phyloP scores from a whole-genome alignment of 1,139 yeast genomes.

The Suhomyces taliae region DNA sequence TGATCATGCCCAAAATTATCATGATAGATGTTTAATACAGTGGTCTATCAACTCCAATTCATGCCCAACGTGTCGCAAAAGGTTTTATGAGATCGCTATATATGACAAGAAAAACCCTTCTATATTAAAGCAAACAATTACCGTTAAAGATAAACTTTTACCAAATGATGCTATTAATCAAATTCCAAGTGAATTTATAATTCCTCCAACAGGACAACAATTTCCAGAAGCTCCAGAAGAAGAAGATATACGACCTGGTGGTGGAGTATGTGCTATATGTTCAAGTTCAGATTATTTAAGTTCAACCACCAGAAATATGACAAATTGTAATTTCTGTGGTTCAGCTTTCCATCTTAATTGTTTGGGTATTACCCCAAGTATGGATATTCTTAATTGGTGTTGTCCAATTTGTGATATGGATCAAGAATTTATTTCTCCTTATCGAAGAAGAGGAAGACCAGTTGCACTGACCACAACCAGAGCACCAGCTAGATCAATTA shows the following conservation, averaged over 20 bases:
- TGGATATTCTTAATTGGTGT: slow-evolving; percentile 28
- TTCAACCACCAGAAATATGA: slow-evolving; percentile 20
- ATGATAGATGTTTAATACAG: slow-evolving; percentile 42
- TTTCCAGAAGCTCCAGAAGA: not conserved
- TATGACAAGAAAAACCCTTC: slow-evolving; percentile 11
- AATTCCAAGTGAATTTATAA: slow-evolving; percentile 40
- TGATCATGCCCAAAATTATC: slow-evolving; percentile 38
- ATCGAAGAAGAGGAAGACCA: not conserved
- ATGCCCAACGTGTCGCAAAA: slow-evolving; percentile 53
- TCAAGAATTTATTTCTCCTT: slow-evolving; percentile 28
- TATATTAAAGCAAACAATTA: slow-evolving; percentile 9
- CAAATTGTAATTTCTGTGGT: slow-evolving; percentile 36
- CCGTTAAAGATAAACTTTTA: slow-evolving; percentile 33
- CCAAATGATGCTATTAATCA: slow-evolving; percentile 40
- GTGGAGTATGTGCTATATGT: slow-evolving; percentile 37
- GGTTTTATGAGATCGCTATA: slow-evolving; percentile 31
- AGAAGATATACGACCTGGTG: slow-evolving; percentile 3
- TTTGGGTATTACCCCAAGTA: slow-evolving; percentile 25
- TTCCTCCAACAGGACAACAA: slow-evolving; percentile 19
- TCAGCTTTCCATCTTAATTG: slow-evolving; percentile 39
- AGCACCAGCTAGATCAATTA: not conserved
- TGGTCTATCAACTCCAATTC: slow-evolving; percentile 54
- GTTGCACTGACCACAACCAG: not conserved
- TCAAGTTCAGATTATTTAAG: slow-evolving; percentile 34
- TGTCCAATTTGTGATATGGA: slow-evolving; percentile 46